These are phyloP conservation scores for Mycena metata DNA, from an alignment of 768 basidiomycete species.

Conservation along the genomic window DNA sequence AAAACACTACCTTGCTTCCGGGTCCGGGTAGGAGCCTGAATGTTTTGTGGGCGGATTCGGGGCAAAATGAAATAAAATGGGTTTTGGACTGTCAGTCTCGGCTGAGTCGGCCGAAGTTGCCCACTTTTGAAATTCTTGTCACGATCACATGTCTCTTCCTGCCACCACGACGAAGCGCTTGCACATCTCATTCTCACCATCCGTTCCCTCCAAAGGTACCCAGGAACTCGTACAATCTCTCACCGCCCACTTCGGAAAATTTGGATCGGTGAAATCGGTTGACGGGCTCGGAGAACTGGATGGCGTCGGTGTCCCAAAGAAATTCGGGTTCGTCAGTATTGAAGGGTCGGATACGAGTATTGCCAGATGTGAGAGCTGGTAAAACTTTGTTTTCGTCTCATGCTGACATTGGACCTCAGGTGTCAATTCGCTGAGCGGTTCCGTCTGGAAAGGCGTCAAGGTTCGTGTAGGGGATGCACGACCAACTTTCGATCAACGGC, in stretches of 20 bases:
- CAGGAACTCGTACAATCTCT: conserved; percentile 54
- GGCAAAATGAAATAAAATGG: too few relatives aligned
- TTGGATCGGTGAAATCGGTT: conserved; percentile 76
- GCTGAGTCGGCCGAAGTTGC: too few relatives aligned
- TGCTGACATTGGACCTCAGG: conserved; percentile 55
- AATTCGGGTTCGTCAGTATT: conserved; percentile 82
- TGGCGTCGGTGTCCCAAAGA: conserved; percentile 74
- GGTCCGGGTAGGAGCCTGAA: too few relatives aligned
- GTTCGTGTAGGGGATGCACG: conserved; percentile 88
- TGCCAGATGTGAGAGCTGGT: conserved; percentile 67
- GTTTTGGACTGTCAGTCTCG: too few relatives aligned
- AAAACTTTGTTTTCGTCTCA: not conserved
- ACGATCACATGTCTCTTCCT: conserved; percentile 30
- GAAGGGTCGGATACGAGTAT: conserved; percentile 72
- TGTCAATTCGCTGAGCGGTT: conserved; percentile 81
- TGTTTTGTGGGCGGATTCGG: too few relatives aligned
- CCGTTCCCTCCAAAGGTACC: conserved; percentile 53
- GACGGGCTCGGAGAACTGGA: conserved; percentile 79
- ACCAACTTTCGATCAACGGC: conserved; percentile 79
- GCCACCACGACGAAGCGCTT: conserved; percentile 56
- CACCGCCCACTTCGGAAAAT: conserved; percentile 66
- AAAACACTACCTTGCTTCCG: too few relatives aligned
- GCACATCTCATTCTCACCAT: conserved; percentile 68
- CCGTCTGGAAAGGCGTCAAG: conserved; percentile 91
- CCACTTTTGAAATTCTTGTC: not conserved